Base-by-base conservation (phyloP, 2,329 filamentous ascomycete species). In the Pseudogymnoascus pannorum region DNA sequence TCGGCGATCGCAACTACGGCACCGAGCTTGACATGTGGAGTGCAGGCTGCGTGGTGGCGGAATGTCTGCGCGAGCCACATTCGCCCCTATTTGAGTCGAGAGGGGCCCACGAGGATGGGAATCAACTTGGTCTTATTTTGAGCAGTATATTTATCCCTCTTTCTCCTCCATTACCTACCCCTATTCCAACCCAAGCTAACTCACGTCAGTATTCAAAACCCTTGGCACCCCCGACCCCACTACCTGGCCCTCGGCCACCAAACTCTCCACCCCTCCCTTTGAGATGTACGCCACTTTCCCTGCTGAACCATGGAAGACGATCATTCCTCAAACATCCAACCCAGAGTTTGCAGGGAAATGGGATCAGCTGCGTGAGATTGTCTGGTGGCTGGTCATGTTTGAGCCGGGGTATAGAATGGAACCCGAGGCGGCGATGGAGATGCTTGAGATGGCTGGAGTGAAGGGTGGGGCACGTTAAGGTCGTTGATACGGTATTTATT, bases 11-110 rank as follows among this genome's bases (percentile, higher is more conserved):
- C 58, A 76, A 78, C 0, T 99, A 99, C 70, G 83, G 81, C 2
- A 73, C 82, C 0, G 79, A 83, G 7, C 80, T 97, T 2, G 94
- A 99, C 73, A 85, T 97, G 75, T 99, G 95, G 94, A 89, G 87
- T 3, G 82, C 88, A 0, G 94, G 95, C 1, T 87, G 88, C 64
- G 88, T 96, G 69, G 83, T 95, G 9, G 89, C 91, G 4, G 92
- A 97, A 74, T 89, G 73, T 70, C 86, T 76, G 70, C 80, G 73
- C 64, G 79, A 66, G 66, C 79, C 72, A 67, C 85, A 76, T 48
- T 76, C 63, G n/a, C 81, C 88, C 0, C 78, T 97, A 0, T 97
- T 99, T 68, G 88, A 94, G 71, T 90, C 91, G 3, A 89, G 91
- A 1, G 73, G 80, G 2, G 79, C 77, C 0, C 79, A 83, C 63